Evolutionary conservation across 2,329 filamentous ascomycete species (phyloP), one percentile per base, ranked within the genome.

Genomic region (Colletotrichum acutatum): DNA sequence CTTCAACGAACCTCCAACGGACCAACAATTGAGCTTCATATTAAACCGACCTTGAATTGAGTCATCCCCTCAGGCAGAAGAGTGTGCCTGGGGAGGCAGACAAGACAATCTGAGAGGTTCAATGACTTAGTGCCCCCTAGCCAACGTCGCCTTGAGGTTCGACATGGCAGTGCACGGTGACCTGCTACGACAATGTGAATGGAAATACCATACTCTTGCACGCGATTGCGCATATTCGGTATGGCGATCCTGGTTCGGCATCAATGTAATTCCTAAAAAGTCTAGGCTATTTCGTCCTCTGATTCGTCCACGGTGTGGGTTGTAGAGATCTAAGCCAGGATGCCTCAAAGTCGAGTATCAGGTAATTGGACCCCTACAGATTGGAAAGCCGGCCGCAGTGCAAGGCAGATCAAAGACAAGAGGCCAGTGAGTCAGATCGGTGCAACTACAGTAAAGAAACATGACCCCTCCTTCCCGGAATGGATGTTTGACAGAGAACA

Each of bases 1-100:
- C 52, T 34, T 11, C 32, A 34, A 34, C 32, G 32, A 34, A 34
- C 32, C 32, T 34, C 32, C 24, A 57, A 42, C 16, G 53, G 26
- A 26, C 53, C 53, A 56, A 49, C 42, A 34, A 53, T 19, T n/a
- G 62, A 46, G 52, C 22, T 22, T 65, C 62, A 57, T 4, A 32
- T 56, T 19, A 11, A 16, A 24, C 5, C 19, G 19, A 49, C n/a
- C 46, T 12, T 34, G 16, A 3, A 28, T 46, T 65, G 62, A 65
- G 52, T 65, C 62, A 65, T n/a, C n/a, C 32, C 9, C 12, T 56
- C 11, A 57, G 52, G 24, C 62, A 54, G 52, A 53, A 54, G 14
- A 59, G 26, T 52, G 19, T 64, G 61, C 49, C 49, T 64, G 12
- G n/a, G n/a, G 5, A 53, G 52, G 62, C 62, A 65, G 62, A 65